Evolutionary conservation across 73 alveolate genomes (phyloP).

Genomic region (Tetrahymena elliotti): DNA sequence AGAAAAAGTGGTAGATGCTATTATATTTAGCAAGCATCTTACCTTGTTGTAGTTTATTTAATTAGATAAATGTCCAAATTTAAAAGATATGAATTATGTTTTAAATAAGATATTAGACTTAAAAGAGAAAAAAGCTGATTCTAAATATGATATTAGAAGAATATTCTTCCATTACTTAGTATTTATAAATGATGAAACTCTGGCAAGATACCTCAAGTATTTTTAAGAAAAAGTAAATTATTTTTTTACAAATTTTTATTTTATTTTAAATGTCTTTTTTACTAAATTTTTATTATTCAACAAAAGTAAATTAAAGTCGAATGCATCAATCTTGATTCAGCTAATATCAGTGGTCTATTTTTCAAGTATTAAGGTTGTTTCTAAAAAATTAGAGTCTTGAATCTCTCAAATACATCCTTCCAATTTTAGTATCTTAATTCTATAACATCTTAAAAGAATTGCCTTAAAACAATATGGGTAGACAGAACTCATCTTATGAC

Average conservation of each 20-base stretch:
- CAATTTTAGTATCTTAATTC: background rate
- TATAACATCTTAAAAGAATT: background rate
- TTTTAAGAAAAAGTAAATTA: background rate
- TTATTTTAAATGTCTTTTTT: background rate
- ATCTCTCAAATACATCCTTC: background rate
- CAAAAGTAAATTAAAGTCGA: background rate
- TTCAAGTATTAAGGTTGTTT: background rate
- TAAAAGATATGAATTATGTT: background rate
- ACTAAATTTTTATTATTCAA: background rate
- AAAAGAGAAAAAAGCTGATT: background rate
- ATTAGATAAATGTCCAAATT: background rate
- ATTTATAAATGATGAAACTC: background rate
- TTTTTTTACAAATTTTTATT: background rate
- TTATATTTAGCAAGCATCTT: background rate
- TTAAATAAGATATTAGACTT: background rate
- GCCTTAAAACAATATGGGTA: background rate
- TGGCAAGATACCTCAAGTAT: background rate
- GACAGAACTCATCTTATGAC: background rate
- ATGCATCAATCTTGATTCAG: background rate
- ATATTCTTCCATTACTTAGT: background rate
- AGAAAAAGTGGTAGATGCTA: background rate
- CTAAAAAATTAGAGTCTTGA: background rate
- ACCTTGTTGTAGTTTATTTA: background rate
- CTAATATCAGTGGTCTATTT: background rate
- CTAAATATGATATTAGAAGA: background rate